Base-by-base conservation (phyloP, 75 land plant genomes). In the Picea glauca region DNA sequence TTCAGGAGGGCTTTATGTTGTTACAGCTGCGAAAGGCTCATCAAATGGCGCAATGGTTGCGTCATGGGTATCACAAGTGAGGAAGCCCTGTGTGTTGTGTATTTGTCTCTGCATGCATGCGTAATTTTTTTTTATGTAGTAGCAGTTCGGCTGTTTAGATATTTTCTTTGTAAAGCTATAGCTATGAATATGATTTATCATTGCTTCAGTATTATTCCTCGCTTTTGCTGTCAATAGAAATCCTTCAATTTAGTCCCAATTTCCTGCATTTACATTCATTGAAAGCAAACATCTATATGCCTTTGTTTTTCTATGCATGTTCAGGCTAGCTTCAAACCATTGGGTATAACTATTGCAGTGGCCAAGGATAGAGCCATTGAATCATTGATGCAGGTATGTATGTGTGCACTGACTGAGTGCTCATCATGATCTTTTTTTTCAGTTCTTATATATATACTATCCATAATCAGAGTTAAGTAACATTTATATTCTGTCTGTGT, bases 281-380 rank as follows among this genome's bases (percentile, higher is more conserved):
- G 3, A 62, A 6, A 13, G 66, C 66, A 17, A 21, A 21, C 66
- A 63, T 63, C 26, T 11, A 63, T 63, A 21, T 26, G 30, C 12
- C 11, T 26, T 26, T 58, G 43, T 76, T 38, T 26, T 7, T 76
- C 33, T 21, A 14, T 32, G 13, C 67, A 8, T 54, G 30, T 63
- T 15, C 70, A 77, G 64, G 70, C 78, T 38, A 61, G 78, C 78
- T 77, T 77, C 75, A 60, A 77, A 35, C 70, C 89, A 9, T 84
- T 87, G 46, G 89, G 89, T 60, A 87, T 87, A 78, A 87, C 88
- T 54, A 87, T 87, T 73, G 89, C 89, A 56, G 89, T 87, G 18
- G 89, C 89, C 11, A 87, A 87, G 60, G 89, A 87, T 79, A 76
- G 89, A 79, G 89, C 89, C 64, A 87, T 87, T 65, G 89, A 87